These are phyloP conservation scores for Xylaria longipes DNA, from an alignment of 495 filamentous ascomycete species.

Conservation along the genomic window DNA sequence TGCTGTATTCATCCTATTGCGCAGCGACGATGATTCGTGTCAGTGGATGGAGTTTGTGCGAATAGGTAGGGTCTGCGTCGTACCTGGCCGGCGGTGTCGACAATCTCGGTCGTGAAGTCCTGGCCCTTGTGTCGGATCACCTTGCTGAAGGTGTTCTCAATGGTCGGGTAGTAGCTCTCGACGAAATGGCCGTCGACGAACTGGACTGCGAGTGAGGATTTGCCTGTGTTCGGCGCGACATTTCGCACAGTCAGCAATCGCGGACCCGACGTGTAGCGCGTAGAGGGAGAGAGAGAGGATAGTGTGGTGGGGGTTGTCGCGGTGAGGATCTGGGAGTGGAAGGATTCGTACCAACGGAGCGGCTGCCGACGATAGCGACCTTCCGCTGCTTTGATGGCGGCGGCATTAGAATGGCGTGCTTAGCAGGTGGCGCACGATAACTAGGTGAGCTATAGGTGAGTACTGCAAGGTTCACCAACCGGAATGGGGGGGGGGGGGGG, in stretches of 20 bases:
- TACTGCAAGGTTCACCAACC: constrained; percentile 9
- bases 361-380: constrained; percentile 96
- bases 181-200: constrained; percentile 98
- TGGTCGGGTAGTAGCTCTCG: constrained; percentile 98
- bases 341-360: constrained; percentile 82
- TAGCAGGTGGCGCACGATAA: constrained; percentile 26
- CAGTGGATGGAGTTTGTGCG: background rate
- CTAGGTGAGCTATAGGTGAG: constrained; percentile 19
- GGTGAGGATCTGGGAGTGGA: constrained; percentile 19
- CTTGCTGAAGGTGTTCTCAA: constrained; percentile 98
- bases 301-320: constrained; percentile 10
- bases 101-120: constrained; percentile 95
- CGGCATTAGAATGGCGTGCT: constrained; percentile 63
- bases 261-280: background rate
- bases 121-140: constrained; percentile 90
- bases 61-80: constrained; percentile 30
- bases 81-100: constrained; percentile 98
- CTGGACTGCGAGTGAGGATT: constrained; percentile 96
- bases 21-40: constrained; percentile 3
- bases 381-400: constrained; percentile 91
- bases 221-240: constrained; percentile 64
- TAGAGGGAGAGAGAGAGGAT: background rate
- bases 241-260: constrained; percentile 12
- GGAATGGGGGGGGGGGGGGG: background rate
- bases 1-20: constrained; percentile 92